These are phyloP conservation scores for Lachancea lanzarotensis DNA, from an alignment of 805 yeast genomes.

Conservation along the genomic window DNA sequence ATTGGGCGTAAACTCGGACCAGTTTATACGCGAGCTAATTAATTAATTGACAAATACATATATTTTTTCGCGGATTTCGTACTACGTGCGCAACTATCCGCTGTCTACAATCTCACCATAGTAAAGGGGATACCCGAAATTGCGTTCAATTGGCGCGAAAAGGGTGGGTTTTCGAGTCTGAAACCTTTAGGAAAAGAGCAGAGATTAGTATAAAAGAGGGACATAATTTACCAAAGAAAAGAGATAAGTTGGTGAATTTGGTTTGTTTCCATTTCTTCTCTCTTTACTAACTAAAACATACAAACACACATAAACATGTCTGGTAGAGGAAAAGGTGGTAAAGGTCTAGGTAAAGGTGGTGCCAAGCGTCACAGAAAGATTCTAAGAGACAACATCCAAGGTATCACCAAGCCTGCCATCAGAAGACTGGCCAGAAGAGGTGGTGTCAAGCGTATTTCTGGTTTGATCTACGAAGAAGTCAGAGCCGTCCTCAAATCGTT, in stretches of 20 bases:
- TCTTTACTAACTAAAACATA: slow-evolving; percentile 1
- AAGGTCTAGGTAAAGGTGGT: slow-evolving; percentile 99
- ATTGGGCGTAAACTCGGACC: background rate
- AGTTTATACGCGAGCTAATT: background rate
- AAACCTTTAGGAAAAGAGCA: background rate
- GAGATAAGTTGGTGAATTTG: too few species aligned
- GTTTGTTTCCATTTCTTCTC: background rate
- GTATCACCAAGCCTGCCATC: slow-evolving; percentile 98
- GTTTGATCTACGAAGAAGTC: slow-evolving; percentile 96
- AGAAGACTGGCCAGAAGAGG: slow-evolving; percentile 99
- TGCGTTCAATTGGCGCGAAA: background rate
- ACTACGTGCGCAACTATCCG: background rate
- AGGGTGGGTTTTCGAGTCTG: background rate
- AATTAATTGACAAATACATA: background rate
- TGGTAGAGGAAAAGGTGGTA: slow-evolving; percentile 99
- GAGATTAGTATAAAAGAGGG: background rate
- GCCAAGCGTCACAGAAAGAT: slow-evolving; percentile 99
- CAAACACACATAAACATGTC: slow-evolving; percentile 49
- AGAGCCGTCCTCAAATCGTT: slow-evolving; percentile 92
- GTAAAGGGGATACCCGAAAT: background rate
- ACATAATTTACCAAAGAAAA: background rate
- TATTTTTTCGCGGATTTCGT: background rate
- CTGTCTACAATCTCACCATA: background rate
- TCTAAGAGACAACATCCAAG: slow-evolving; percentile 98
- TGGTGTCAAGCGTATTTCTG: slow-evolving; percentile 99